Base-by-base conservation (phyloP, 176 grass and related monocot species). In the Musa troglodytarum region DNA sequence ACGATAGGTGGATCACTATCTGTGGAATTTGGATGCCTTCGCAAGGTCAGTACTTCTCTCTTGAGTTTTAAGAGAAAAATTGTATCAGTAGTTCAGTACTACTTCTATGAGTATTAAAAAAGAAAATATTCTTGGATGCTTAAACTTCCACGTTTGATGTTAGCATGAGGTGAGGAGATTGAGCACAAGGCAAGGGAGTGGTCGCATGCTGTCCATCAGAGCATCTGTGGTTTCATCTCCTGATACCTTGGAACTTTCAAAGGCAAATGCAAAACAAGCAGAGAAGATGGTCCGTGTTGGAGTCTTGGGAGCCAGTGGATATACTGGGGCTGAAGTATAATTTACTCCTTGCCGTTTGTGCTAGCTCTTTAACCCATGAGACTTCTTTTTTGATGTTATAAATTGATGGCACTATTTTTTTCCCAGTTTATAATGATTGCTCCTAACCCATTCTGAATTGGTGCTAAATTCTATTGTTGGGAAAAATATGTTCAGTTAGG, bases 241-340 rank as follows among this genome's bases (percentile, higher is more conserved):
- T 11, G 75, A 85, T 59, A 93, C 74, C 25, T 83, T 86, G 14
- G 74, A 81, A 61, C 85, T 74, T 68, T 51, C 80, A 19, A 82
- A 83, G 52, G 73, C 77, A 50, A 57, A 73, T 54, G 55, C 52
- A 54, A 50, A 68, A 74, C 63, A 87, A 78, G 84, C 90, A 67
- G 88, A 86, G 81, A 83, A 94, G 61, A 71, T 28, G 23, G 76
- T 94, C 54, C 70, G 10, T 54, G 77, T 99, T 82, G 95, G 82
- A 15, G 95, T 98, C 76, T 50, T 98, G 13, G 95, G 95, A 3
- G 95, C 95, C 28, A 99, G 95, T 17, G 95, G 95, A 81, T 99
- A 98, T 82, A 93, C 90, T 83, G 90, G 95, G 53, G 88, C 90
- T 11, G 95, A 99, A 84, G 95, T 94, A 79, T 20, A 21, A 65